phyloP scores from a whole-genome alignment of 768 basidiomycete species.

The Hygrophorus pudorinus region DNA sequence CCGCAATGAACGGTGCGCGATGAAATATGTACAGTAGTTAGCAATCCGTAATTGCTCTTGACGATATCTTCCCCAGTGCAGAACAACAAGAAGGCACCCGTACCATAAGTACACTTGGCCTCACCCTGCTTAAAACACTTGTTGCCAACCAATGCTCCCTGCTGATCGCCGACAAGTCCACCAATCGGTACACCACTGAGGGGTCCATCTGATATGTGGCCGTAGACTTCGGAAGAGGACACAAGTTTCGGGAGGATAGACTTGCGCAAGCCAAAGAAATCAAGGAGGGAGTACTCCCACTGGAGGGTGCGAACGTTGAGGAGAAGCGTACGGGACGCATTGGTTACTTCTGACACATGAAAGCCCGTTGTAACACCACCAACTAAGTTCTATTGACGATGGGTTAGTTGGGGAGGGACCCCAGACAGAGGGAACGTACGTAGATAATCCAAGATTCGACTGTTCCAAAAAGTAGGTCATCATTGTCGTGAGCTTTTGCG shows the following conservation, averaged over 20 bases:
- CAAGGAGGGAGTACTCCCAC: slow-evolving; percentile 77
- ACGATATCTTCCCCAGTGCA: slow-evolving; percentile 87
- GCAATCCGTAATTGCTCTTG: slow-evolving; percentile 73
- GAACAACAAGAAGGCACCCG: slow-evolving; percentile 93
- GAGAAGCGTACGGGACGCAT: slow-evolving; percentile 92
- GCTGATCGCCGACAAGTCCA: slow-evolving; percentile 96
- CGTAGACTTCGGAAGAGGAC: slow-evolving; percentile 90
- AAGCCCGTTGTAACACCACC: slow-evolving; percentile 62
- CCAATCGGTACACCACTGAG: slow-evolving; percentile 76
- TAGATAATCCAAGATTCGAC: slow-evolving; percentile 96
- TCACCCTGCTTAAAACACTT: slow-evolving; percentile 88
- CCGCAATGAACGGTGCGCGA: neutral
- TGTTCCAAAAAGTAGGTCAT: slow-evolving; percentile 85
- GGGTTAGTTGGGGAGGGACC: neutral
- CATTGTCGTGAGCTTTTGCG: slow-evolving; percentile 63
- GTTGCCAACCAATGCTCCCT: slow-evolving; percentile 93
- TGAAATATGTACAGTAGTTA: slow-evolving; percentile 61
- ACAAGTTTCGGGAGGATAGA: slow-evolving; percentile 82
- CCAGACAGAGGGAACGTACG: slow-evolving; percentile 29
- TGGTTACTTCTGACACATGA: slow-evolving; percentile 89
- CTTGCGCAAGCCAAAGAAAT: slow-evolving; percentile 75
- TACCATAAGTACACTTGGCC: slow-evolving; percentile 98
- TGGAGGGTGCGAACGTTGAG: slow-evolving; percentile 71
- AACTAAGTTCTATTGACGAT: slow-evolving; percentile 56
- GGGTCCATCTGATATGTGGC: slow-evolving; percentile 55